phyloP scores from a whole-genome alignment of 108 stramenopile species.

The Aureococcus anophagefferens region DNA sequence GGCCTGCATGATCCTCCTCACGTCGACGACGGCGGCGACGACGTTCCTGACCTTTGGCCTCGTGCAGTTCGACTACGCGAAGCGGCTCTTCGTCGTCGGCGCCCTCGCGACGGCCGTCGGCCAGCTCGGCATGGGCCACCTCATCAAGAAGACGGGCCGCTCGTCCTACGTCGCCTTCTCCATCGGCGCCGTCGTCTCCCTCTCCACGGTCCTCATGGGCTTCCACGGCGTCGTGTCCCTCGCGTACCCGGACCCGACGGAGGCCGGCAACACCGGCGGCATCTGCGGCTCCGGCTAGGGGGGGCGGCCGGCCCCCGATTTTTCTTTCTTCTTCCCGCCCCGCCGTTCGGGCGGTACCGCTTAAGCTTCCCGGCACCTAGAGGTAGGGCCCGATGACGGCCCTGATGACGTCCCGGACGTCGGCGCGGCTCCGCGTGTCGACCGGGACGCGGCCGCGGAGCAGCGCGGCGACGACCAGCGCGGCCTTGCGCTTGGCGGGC shows the following conservation, averaged over 20 bases:
- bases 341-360: too few species aligned
- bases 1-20: constrained; percentile 86
- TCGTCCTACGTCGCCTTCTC: constrained; percentile 81
- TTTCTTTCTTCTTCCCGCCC: too few species aligned
- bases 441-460: too few species aligned
- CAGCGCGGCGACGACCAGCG: too few species aligned
- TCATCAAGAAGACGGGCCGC: constrained; percentile 60
- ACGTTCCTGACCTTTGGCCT: constrained; percentile 90
- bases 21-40: constrained; percentile 70
- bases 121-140: constrained; percentile 56
- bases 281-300: not conserved
- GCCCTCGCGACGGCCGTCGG: constrained; percentile 70
- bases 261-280: not conserved
- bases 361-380: too few species aligned
- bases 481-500: too few species aligned
- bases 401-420: too few species aligned
- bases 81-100: constrained; percentile 65
- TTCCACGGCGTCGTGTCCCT: constrained; percentile 21
- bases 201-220: constrained; percentile 53
- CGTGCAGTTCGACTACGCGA: constrained; percentile 65
- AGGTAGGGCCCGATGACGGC: too few species aligned
- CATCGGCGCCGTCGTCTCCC: constrained; percentile 77
- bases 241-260: not conserved
- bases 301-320: too few species aligned
- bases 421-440: too few species aligned